Evolutionary conservation across 768 basidiomycete species (phyloP).

Genomic region (Nidularia sp.): DNA sequence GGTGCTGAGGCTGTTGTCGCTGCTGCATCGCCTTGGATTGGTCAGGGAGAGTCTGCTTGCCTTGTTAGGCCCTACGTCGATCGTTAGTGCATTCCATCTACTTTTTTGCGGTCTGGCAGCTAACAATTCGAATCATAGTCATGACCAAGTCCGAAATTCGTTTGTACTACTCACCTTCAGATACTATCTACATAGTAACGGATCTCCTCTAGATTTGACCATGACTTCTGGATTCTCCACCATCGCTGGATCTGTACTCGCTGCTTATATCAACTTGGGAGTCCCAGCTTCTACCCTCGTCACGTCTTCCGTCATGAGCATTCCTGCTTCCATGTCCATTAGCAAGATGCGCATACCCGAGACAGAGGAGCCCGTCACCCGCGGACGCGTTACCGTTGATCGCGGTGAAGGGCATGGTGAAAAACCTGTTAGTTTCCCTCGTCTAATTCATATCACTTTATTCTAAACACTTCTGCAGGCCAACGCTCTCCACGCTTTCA

Average conservation of each 20-base stretch:
- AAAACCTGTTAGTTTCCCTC: no score
- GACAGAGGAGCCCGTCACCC: conserved; percentile 80
- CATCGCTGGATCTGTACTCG: conserved; percentile 86
- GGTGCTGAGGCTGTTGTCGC: conserved; percentile 94
- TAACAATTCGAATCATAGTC: conserved; percentile 19
- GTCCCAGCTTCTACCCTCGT: conserved; percentile 78
- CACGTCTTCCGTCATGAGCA: conserved; percentile 92
- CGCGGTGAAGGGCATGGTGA: conserved; percentile 50
- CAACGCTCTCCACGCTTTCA: conserved; percentile 88
- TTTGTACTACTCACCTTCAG: conserved; percentile 13
- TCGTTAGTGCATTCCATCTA: conserved; percentile 21
- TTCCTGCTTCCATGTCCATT: conserved; percentile 91
- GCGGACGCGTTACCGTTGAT: conserved; percentile 75
- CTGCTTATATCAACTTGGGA: conserved; percentile 76
- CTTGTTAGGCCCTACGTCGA: conserved; percentile 82
- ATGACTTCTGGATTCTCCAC: conserved; percentile 95
- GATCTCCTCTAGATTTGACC: conserved; percentile 43
- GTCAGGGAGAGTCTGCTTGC: conserved; percentile 85
- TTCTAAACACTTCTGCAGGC: conserved; percentile 15
- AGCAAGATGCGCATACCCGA: conserved; percentile 87
- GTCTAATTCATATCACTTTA: no score
- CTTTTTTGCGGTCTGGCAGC: not conserved
- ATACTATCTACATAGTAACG: not conserved
- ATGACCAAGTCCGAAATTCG: conserved; percentile 88
- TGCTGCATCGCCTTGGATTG: conserved; percentile 90